Evolutionary conservation across 768 basidiomycete species (phyloP), one percentile per base, ranked within the genome.

Genomic region (Tylopilus sp.): DNA sequence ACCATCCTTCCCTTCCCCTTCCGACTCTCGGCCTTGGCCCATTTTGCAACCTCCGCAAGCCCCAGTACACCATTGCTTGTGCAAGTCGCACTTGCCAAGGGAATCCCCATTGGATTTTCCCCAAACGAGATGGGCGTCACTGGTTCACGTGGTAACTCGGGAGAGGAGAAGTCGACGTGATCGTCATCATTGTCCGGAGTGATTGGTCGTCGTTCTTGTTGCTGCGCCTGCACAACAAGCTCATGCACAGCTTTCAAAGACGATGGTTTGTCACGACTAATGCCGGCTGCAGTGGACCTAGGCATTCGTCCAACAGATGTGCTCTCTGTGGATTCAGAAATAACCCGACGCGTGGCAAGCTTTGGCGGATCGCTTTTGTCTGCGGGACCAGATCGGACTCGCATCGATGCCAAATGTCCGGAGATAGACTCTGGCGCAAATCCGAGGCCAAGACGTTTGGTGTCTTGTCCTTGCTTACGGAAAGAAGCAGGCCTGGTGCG

Each of bases 1-100:
- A 42, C 53, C 7, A 51, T 55, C 50, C 48, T 66, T 38, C 54
- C 65, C 40, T 62, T 66, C 19, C 53, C 62, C 29, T 73, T 71
- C 10, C 48, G 63, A 43, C 71, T 69, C 19, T 75, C 76, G 9
- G 74, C 75, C 40, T 67, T 66, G n/a, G 78, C 72, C 83, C 83
- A 79, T 26, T 63, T 64, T 53, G 76, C 74, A 16, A 81, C 74
- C 50, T 84, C 82, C 5, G 74, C 77, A n/a, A 80, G 67, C 16
- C 78, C 77, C 17, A 80, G 63, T 16, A 78, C 67, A 7, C 60
- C 69, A 56, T 72, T 55, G 24, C 54, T 52, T 16, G 45, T 52
- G 28, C 50, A 36, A 12, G 38, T 42, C 21, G 40, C 40, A 25
- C 49, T 60, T 13, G 40, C 47, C 6, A 38, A 21, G 6, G 55